Evolutionary conservation across 495 filamentous ascomycete genomes (phyloP).

Genomic region (Podospora sp.): DNA sequence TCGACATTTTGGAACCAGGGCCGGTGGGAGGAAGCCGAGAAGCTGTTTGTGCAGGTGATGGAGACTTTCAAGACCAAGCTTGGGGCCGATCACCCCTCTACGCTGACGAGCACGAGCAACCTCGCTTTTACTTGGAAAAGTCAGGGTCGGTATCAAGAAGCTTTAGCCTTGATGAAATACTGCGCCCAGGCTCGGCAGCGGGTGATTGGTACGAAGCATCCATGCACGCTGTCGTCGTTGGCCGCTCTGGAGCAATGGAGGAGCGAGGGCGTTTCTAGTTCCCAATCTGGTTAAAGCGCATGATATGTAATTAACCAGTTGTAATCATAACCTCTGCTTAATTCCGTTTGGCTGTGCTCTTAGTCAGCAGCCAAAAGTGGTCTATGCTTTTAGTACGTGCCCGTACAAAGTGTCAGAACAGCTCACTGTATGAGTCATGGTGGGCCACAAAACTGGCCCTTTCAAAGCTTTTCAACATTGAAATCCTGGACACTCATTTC

Average conservation of each 20-base stretch:
- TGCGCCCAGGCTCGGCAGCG: slow-evolving; percentile 17
- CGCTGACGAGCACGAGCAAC: neutral
- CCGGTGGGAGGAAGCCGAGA: slow-evolving; percentile 20
- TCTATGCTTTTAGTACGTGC: neutral
- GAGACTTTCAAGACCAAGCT: slow-evolving; percentile 32
- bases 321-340: no score
- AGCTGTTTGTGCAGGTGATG: neutral
- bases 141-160: slow-evolving; percentile 14
- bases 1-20: slow-evolving; percentile 8
- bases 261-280: neutral
- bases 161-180: slow-evolving; percentile 19
- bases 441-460: no score
- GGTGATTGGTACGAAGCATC: slow-evolving; percentile 16
- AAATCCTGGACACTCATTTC: no score
- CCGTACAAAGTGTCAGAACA: no score
- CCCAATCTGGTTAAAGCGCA: neutral
- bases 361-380: neutral
- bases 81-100: slow-evolving; percentile 36
- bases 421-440: no score
- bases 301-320: no score
- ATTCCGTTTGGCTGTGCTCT: no score
- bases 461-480: no score
- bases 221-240: slow-evolving; percentile 4
- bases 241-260: neutral
- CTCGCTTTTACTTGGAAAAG: neutral